Percentiles rank a stretch among this genome's conserved stretches.
Evolutionary conservation across 805 yeast genomes (phyloP).

Genomic region (Suhomyces pyralidae): DNA sequence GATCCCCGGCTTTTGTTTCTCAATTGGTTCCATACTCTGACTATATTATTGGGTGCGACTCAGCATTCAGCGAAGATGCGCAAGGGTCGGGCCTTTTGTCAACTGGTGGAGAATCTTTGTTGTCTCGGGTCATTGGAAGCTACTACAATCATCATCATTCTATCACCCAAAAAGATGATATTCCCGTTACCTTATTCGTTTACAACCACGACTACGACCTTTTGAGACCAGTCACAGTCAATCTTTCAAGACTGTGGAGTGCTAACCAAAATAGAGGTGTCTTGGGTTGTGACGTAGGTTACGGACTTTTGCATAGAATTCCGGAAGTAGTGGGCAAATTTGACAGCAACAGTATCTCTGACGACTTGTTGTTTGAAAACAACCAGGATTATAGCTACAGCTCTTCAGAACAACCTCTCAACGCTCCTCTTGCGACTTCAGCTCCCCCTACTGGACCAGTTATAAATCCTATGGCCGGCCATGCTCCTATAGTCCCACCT

Average conservation of each 20-base stretch:
- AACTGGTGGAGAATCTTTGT: slow-evolving; percentile 80
- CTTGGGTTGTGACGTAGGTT: slow-evolving; percentile 93
- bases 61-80: slow-evolving; percentile 57
- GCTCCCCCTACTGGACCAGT: slow-evolving; percentile 2
- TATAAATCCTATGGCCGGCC: slow-evolving; percentile 8
- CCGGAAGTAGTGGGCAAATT: slow-evolving; percentile 64
- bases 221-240: slow-evolving; percentile 82
- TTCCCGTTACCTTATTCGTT: slow-evolving; percentile 50
- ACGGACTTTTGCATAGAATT: slow-evolving; percentile 82
- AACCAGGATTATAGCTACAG: slow-evolving; percentile 18
- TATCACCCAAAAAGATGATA: slow-evolving; percentile 28
- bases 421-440: slow-evolving; percentile 11
- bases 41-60: slow-evolving; percentile 71
- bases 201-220: slow-evolving; percentile 86
- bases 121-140: slow-evolving; percentile 63
- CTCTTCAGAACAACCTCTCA: slow-evolving; percentile 8
- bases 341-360: slow-evolving; percentile 30
- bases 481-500: slow-evolving; percentile 16
- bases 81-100: slow-evolving; percentile 62
- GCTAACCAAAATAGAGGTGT: slow-evolving; percentile 60
- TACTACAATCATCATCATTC: slow-evolving; percentile 47
- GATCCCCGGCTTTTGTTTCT: slow-evolving; percentile 79
- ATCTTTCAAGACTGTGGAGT: slow-evolving; percentile 66
- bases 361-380: slow-evolving; percentile 34
- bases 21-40: slow-evolving; percentile 85